Evolutionary conservation across 1,284 basidiomycete species (phyloP), one percentile per base, ranked within the genome.

Genomic region (Pseudozyma tsukubaensis): DNA sequence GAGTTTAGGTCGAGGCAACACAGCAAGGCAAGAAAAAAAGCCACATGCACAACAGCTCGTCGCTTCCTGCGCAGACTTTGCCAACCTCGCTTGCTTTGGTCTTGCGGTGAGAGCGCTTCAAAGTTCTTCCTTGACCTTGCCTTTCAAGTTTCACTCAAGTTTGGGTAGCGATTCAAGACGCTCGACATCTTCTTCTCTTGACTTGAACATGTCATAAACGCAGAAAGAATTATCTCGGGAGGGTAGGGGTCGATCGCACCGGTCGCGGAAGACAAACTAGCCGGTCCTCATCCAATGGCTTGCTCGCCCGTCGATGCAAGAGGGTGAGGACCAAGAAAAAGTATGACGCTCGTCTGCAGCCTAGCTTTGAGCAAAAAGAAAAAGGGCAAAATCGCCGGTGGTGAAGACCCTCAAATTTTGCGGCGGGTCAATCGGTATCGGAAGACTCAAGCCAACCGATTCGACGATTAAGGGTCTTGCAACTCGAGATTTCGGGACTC

Each of bases 311-410:
- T 29, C 24, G 24, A 6, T 3, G 24, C 24, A 29, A 29, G 18
- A 44, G 18, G 18, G 5, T 19, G 12, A 44, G 16, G 11, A 44
- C 11, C 16, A 24, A 48, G 21, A 24, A 40, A 40, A 40, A 51
- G 39, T 29, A 40, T 39, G 50, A 51, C 50, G 50, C 48, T 49
- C 32, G 19, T 49, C n/a, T 21, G 48, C 48, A 49, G 48, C 10
- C 10, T n/a, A 1, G 12, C 1, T 11, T 48, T 13, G 10, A 19
- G 16, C 43, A 44, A 44, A 44, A 19, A 5, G 8, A 16, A 5
- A 44, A 19, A 21, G 19, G 34, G 16, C 32, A 35, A 32, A 35
- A 32, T 35, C 36, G 24, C 48, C 48, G 48, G 48, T 35, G 32
- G 8, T 6, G 3, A 34, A 21, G 24, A 48, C 45, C 45, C 45